Evolutionary conservation across 306 rosid genomes (phyloP), one percentile per base, ranked within the genome.

Genomic region (Coriaria nepalensis): DNA sequence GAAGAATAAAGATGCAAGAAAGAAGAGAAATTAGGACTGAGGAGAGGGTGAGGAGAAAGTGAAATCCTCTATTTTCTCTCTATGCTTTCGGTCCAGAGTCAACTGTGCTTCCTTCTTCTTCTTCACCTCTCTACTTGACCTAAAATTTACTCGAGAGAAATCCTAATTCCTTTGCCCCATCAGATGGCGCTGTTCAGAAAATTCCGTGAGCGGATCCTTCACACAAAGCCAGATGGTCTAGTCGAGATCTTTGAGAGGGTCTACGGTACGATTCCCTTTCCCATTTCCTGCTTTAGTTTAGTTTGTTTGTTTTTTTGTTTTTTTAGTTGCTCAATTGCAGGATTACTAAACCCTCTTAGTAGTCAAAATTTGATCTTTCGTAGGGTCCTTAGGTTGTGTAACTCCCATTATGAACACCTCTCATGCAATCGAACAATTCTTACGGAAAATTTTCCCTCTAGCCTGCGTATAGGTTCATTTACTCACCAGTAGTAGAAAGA

Each of bases 171-270:
- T 39, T 43, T 68, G 58, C 61, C 49, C 95, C 95, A 67, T 73
- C 74, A 5, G 47, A 90, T 90, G 98, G 98, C 95, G 95, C 98
- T 90, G 94, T 90, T 90, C 78, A 75, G 95, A 68, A 72, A 86
- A 49, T 75, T 90, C 58, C 85, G 85, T 57, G 81, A 85, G 66
- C 71, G 95, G 71, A 90, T 81, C 79, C 98, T 95, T n/a, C n/a
- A n/a, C n/a, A n/a, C n/a, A n/a, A n/a, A n/a, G 57, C 98, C 98
- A 63, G 94, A 90, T 82, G 95, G 92, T 64, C 98, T 90, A 62
- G 86, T 90, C 5, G 95, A 90, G 80, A 90, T 90, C 76, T 80
- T 94, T 9, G 98, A 90, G 55, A 74, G 98, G 58, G 98, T 90
- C 35, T 90, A 90, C 63, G 95, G 98, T 88, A 55, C n/a, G n/a